Evolutionary conservation across 768 basidiomycete genomes (phyloP).

Genomic region (Lepiota venenata): DNA sequence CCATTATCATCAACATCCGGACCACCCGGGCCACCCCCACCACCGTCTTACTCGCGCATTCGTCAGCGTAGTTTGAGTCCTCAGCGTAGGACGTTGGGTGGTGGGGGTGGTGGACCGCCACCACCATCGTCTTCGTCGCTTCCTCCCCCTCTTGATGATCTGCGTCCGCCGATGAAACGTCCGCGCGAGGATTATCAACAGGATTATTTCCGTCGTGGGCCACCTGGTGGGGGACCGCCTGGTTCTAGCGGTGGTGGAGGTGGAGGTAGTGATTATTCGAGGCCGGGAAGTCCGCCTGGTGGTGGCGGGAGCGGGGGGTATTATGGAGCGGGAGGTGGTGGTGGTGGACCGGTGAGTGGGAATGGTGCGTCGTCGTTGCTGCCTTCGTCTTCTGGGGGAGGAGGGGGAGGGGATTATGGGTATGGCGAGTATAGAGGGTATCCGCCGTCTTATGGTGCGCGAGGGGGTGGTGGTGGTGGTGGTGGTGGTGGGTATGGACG

Average conservation of each 20-base stretch:
- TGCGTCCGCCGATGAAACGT: constrained; percentile 43
- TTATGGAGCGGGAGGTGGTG: constrained; percentile 10
- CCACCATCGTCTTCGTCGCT: too few species aligned
- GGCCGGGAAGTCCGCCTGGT: not conserved
- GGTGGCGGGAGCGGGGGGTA: constrained; percentile 19
- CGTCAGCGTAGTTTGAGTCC: constrained; percentile 46
- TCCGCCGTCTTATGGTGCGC: too few species aligned
- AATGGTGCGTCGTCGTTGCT: too few species aligned
- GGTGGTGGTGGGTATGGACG: not conserved
- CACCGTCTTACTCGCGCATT: constrained; percentile 33
- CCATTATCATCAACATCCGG: not conserved
- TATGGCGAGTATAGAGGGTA: too few species aligned
- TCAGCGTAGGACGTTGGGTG: constrained; percentile 24
- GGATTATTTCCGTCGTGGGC: constrained; percentile 14
- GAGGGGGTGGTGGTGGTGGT: too few species aligned
- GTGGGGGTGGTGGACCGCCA: too few species aligned
- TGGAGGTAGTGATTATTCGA: too few species aligned
- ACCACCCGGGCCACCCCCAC: constrained; percentile 1
- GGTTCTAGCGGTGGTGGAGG: constrained; percentile 6
- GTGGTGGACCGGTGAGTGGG: constrained; percentile 18
- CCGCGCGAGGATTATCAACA: constrained; percentile 41
- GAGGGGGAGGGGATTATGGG: too few species aligned
- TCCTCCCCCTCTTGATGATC: constrained; percentile 31
- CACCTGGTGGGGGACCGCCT: constrained; percentile 17
- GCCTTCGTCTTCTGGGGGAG: too few species aligned